Evolutionary conservation across 2,329 filamentous ascomycete species (phyloP), one percentile per base, ranked within the genome.

Genomic region (Exserohilum rostratum): DNA sequence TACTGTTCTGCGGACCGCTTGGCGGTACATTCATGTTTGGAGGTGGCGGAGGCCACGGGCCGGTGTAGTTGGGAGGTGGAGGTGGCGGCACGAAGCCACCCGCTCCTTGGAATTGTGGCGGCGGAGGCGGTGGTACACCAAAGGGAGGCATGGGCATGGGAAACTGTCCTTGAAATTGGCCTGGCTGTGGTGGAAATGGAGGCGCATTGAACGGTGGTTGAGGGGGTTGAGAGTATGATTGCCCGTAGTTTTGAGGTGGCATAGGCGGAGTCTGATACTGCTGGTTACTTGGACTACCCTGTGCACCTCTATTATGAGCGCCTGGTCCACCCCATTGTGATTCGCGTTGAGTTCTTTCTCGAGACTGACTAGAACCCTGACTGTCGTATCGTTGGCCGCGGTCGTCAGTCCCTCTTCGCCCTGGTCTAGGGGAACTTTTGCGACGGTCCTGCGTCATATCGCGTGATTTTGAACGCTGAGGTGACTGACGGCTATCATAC

Each of bases 11-110:
- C n/a, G 35, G 39, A 53, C 20, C 61, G 55, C 35, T 62, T 56
- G 44, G 55, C 51, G 61, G 56, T 6, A 52, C 58, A 22, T 53
- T 51, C 46, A 60, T 59, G n/a, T 65, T 62, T 0, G 60, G 57
- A n/a, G 60, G 62, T 5, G 61, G 55, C 20, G 61, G 60, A 40
- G 62, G 58, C 50, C 58, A 70, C 18, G 54, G 50, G n/a, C 64
- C 66, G 9, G 55, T 65, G 38, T 58, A 67, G 40, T 64, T 66
- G 18, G 62, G 61, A 3, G 67, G 65, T 22, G 64, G 66, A n/a
- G 66, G 67, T 12, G 68, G 67, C 6, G 64, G 66, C 2, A 65
- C 42, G n/a, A 57, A 57, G 12, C 53, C 58, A 33, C 43, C 53
- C 7, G 53, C 47, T 44, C 55, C 60, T 25, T 63, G 66, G 34